phyloP scores from a whole-genome alignment of 2,329 filamentous ascomycete species.

The Clonostachys byssicola region DNA sequence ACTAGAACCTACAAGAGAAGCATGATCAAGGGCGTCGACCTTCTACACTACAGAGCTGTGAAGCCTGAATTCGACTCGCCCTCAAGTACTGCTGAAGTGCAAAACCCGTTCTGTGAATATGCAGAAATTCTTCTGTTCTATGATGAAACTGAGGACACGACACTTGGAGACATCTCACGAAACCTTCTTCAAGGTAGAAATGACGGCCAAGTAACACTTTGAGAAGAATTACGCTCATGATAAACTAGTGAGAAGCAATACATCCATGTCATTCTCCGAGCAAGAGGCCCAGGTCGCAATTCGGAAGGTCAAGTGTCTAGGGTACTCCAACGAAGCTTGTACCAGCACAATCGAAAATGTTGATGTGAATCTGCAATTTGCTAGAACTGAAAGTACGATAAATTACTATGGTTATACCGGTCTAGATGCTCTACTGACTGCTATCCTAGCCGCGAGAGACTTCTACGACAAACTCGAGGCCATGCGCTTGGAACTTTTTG shows the following conservation, averaged over 20 bases:
- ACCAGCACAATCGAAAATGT: no score
- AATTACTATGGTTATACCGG: no score
- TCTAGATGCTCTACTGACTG: background rate
- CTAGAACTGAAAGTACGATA: no score
- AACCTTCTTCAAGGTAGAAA: no score
- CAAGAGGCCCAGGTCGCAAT: no score
- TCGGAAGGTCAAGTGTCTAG: no score
- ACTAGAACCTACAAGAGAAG: background rate
- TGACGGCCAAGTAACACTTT: no score
- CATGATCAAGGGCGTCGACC: background rate
- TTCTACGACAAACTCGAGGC: background rate
- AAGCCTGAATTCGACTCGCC: no score
- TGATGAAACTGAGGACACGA: background rate
- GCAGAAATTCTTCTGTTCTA: background rate
- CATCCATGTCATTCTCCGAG: constrained; percentile 5
- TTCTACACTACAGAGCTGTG: background rate
- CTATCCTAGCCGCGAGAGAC: background rate
- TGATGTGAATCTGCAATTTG: no score
- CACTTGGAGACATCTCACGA: background rate
- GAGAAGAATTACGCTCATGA: no score
- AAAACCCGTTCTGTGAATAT: background rate
- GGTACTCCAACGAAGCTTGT: no score
- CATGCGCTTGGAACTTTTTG: background rate
- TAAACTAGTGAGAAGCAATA: background rate
- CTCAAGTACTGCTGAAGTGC: background rate